phyloP scores from a whole-genome alignment of 768 basidiomycete species.

The Dioszegia crocea region DNA sequence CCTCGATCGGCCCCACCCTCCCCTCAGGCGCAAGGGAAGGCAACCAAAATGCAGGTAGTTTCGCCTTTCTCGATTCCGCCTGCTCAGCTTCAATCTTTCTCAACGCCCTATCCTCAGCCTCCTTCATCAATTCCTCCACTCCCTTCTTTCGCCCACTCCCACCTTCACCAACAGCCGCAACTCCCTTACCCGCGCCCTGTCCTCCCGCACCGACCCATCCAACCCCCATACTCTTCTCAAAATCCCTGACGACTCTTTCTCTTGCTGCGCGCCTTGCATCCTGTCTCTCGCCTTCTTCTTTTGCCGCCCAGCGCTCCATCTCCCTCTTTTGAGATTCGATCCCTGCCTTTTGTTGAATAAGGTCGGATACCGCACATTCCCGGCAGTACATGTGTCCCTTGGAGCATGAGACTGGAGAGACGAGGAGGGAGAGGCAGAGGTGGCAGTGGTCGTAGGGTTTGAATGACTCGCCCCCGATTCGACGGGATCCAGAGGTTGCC shows the following conservation, averaged over 20 bases:
- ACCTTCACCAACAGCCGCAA: slow-evolving; percentile 41
- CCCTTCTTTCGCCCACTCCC: slow-evolving; percentile 58
- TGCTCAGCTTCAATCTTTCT: slow-evolving; percentile 72
- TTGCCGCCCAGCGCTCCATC: slow-evolving; percentile 67
- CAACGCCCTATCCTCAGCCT: slow-evolving; percentile 85
- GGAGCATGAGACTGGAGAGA: slow-evolving; percentile 59
- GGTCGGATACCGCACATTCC: slow-evolving; percentile 84
- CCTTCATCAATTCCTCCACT: slow-evolving; percentile 80
- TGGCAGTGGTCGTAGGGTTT: slow-evolving; percentile 11
- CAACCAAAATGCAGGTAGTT: slow-evolving; percentile 96
- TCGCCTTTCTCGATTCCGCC: slow-evolving; percentile 74
- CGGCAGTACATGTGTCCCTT: slow-evolving; percentile 93
- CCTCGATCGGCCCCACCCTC: slow-evolving; percentile 65
- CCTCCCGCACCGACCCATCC: slow-evolving; percentile 50
- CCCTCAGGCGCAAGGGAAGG: slow-evolving; percentile 81
- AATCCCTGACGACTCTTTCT: slow-evolving; percentile 82
- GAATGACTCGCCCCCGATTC: slow-evolving; percentile 6
- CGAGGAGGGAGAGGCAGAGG: slow-evolving; percentile 8
- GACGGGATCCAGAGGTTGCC: slow-evolving; percentile 1
- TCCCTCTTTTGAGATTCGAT: slow-evolving; percentile 85
- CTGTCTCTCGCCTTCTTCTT: slow-evolving; percentile 75
- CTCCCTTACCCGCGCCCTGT: slow-evolving; percentile 5
- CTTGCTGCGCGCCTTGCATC: slow-evolving; percentile 68
- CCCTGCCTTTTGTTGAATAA: slow-evolving; percentile 70
- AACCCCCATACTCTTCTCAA: slow-evolving; percentile 75